phyloP scores from a whole-genome alignment of 495 filamentous ascomycete genomes.

The Aspergillus bertholletiae region DNA sequence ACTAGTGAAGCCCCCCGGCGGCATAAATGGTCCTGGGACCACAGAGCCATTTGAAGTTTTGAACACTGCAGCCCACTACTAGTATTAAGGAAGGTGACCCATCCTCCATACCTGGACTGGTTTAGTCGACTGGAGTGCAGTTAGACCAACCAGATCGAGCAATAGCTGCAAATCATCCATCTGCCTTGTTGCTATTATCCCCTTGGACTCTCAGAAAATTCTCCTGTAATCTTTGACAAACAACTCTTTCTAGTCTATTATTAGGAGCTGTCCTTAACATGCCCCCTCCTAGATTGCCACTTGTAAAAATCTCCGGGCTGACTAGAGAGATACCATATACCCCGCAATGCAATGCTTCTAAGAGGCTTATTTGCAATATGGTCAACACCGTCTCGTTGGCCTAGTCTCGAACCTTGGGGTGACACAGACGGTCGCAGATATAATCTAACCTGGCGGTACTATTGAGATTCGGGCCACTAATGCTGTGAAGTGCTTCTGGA shows the following conservation, averaged over 20 bases:
- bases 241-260: background rate
- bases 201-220: background rate
- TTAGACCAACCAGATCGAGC: background rate
- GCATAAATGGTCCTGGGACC: background rate
- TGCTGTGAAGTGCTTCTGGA: slow-evolving; percentile 1
- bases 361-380: slow-evolving; percentile 1
- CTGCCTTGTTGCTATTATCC: background rate
- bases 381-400: background rate
- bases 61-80: too few species aligned
- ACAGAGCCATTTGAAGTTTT: too few species aligned
- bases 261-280: background rate
- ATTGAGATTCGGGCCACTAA: slow-evolving; percentile 14
- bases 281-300: background rate
- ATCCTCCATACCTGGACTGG: background rate
- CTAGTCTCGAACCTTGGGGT: background rate
- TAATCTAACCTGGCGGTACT: background rate
- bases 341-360: slow-evolving; percentile 12
- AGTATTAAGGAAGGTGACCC: too few species aligned
- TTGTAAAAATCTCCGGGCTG: background rate
- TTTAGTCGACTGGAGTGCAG: background rate
- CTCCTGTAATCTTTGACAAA: background rate
- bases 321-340: slow-evolving; percentile 12
- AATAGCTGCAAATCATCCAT: slow-evolving; percentile 5
- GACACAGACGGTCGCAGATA: background rate
- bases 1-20: background rate